Base-by-base conservation (phyloP, 2,329 filamentous ascomycete genomes). In the Fusarium sp. region DNA sequence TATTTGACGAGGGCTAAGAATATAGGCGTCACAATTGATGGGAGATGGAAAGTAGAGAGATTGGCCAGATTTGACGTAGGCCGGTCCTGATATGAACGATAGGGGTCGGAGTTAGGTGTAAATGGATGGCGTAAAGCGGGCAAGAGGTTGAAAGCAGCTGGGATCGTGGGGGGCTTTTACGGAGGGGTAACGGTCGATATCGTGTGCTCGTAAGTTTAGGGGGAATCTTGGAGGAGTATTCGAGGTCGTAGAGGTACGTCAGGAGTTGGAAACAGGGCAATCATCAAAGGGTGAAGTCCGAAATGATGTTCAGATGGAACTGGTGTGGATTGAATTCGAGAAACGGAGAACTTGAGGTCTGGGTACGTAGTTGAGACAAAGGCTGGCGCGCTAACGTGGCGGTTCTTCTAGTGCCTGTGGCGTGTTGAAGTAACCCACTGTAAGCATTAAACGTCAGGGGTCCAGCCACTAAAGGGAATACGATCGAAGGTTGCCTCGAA, bases 351-450 rank as follows among this genome's bases (percentile, higher is more conserved):
- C 60, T 61, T 33, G 19, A 44, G 40, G 67, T 54, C 28, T 56
- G 61, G 57, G 58, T 60, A 58, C 21, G 67, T 60, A 71, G 52
- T 53, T 18, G 42, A 63, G 44, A 37, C 49, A 16, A 67, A 57
- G 52, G 60, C 60, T 62, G 60, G 47, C 57, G 60, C 64, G 72
- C 75, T 76, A 78, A 73, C 62, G 74, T 75, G 69, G 72, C 66
- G 70, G 74, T 67, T 75, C 63, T 46, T 73, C 64, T 75, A 74
- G 74, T 68, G 69, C 67, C 58, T 77, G 71, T 75, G 65, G 76
- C 67, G 68, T 69, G 60, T 71, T 66, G 25, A 57, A 53, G 64
- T 28, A 75, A 38, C 46, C 60, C 60, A 67, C 72, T 77, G 69
- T 49, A 70, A 50, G 32, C 58, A 72, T 62, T 53, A 49, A 58